Base-by-base conservation (phyloP, 2,329 filamentous ascomycete species). In the Ceratocystis albifundus region DNA sequence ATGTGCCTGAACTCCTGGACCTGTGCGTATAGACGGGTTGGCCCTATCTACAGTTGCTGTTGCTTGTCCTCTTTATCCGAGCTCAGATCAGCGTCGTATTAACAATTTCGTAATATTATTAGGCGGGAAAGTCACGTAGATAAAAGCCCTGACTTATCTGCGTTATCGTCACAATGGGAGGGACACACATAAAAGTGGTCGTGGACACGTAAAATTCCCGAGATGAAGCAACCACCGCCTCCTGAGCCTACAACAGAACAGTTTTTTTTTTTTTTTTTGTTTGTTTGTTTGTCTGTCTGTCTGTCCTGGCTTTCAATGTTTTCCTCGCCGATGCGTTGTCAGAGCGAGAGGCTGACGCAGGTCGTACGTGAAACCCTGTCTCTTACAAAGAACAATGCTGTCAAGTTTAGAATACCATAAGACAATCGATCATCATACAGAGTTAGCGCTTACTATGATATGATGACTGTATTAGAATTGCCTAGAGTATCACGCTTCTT, bases 141-240 rank as follows among this genome's bases (percentile, higher is more conserved):
- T 7, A 25, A 59, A 59, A 59, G 28, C 53, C 53, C 17, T 17
- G 28, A 32, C 28, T 32, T 59, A 32, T 32, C 28, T 7, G 17
- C 6, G 32, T 59, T 32, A 59, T 30, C 53, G 28, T n/a, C 53
- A 32, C 25, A 59, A 59, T 59, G 25, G 28, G 53, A 17, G 20
- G 32, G 53, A 59, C 25, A 59, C 17, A n/a, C 17, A 30, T 32
- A 32, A 32, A 59, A 32, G 53, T 17, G 15, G 28, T 30, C 53
- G 53, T 15, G 28, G 53, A 12, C 25, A 59, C 53, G 32, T 59
- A 32, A 59, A 59, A 59, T 15, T 59, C n/a, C 53, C 53, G 53
- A 59, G 28, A 59, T 59, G 28, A 59, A 59, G 17, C 15, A 59
- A n/a, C 28, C 4, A 30, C 32, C 17, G 3, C 25, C 28, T 17